Evolutionary conservation across 2,329 filamentous ascomycete species (phyloP), one percentile per base, ranked within the genome.

Genomic region (Ceratocystis huliohia): DNA sequence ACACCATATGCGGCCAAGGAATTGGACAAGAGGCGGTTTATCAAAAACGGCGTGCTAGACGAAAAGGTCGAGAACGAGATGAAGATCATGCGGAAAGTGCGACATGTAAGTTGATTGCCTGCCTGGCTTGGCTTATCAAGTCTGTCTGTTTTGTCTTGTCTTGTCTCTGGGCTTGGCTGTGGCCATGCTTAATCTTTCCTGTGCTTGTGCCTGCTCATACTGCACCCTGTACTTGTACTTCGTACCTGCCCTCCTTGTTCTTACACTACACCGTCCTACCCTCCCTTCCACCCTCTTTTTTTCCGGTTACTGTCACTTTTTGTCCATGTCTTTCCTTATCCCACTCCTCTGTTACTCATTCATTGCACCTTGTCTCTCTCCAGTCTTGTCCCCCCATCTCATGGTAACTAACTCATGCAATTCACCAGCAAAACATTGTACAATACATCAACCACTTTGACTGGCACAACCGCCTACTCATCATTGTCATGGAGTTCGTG

Each of bases 401-500:
- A 28, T 13, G 7, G 17, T 17, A 28, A 46, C 59, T 53, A 13
- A 33, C 25, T 33, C 25, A 1, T 67, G 91, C 87, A 6, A 22
- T 6, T 28, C 15, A 83, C 85, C 45, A 68, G 64, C 46, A 61
- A 1, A 93, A 97, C 71, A 92, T 99, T 71, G 93, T 99, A 53
- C 84, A 89, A 69, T 99, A 94, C 73, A 84, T 95, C 66, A 91
- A 96, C 71, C 89, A 94, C 72, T 83, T 94, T 70, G 91, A 96
- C 70, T 87, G 89, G 78, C 84, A 86, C 57, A 81, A 89, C 48
- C 80, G 91, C 73, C 81, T 96, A 3, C 92, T 96, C 74, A 96
- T 99, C 74, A 93, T 97, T 73, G 88, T 96, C 74, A 99, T 99
- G 94, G 94, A 99, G 73, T 96, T 84, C 71, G 84, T 97, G 15